These are phyloP conservation scores for Saccharomycopsis lassenensis DNA, from an alignment of 805 yeast species.

Conservation along the genomic window DNA sequence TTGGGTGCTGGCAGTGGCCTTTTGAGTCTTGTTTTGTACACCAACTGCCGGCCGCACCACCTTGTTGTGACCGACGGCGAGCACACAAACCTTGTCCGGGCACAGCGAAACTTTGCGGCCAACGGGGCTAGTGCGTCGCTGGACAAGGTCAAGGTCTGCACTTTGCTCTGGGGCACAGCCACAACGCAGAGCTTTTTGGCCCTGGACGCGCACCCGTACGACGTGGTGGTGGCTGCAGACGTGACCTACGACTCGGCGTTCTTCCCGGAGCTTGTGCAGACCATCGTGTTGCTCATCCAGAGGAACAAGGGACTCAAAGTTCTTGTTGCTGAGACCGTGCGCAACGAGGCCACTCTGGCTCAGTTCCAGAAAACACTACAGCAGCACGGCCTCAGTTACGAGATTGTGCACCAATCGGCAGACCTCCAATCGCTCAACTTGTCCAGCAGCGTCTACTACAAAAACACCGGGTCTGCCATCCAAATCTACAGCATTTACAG, in stretches of 20 bases:
- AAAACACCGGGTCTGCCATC: no score
- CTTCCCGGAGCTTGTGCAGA: conserved; percentile 42
- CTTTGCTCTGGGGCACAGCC: conserved; percentile 47
- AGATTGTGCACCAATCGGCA: no score
- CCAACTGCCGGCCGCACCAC: conserved; percentile 11
- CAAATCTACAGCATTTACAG: no score
- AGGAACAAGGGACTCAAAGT: conserved; percentile 21
- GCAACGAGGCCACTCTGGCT: conserved; percentile 46
- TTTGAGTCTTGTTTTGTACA: conserved; percentile 36
- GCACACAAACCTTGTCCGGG: conserved; percentile 36
- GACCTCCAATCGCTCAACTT: no score
- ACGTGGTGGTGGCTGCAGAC: conserved; percentile 71
- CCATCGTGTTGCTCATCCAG: conserved; percentile 14
- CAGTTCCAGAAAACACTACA: no score
- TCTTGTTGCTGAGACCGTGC: conserved; percentile 61
- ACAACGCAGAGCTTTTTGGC: conserved; percentile 29
- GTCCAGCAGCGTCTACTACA: no score
- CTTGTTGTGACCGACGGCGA: conserved; percentile 47
- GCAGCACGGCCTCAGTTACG: no score
- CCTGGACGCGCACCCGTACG: no score
- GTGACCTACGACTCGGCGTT: conserved; percentile 69
- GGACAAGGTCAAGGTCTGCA: conserved; percentile 20
- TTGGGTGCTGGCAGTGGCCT: conserved; percentile 89
- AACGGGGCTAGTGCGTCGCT: conserved; percentile 27
- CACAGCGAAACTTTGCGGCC: conserved; percentile 32